phyloP scores from a whole-genome alignment of 1,284 basidiomycete species.

The Moesziomyces sp. region DNA sequence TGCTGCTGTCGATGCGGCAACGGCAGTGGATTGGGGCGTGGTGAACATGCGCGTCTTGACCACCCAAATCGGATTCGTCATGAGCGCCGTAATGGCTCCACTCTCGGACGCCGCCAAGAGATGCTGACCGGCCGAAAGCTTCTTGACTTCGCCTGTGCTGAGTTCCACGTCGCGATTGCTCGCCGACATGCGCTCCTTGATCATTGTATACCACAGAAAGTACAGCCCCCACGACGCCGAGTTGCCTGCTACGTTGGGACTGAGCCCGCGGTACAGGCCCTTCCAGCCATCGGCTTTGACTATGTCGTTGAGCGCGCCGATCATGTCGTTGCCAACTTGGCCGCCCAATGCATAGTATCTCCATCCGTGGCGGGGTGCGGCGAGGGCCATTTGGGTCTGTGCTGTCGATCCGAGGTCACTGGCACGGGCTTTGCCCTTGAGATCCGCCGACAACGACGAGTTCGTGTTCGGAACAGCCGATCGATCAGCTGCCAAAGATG shows the following conservation, averaged over 20 bases:
- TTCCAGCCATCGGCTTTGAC: slow-evolving; percentile 80
- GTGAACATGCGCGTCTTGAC: slow-evolving; percentile 98
- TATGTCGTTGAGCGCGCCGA: slow-evolving; percentile 77
- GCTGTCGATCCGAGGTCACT: slow-evolving; percentile 1
- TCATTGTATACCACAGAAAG: slow-evolving; percentile 97
- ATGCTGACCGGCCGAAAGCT: slow-evolving; percentile 81
- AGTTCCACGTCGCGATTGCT: slow-evolving; percentile 15
- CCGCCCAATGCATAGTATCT: slow-evolving; percentile 55
- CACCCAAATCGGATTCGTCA: slow-evolving; percentile 99
- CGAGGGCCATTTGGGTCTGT: neutral
- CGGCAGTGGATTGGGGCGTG: slow-evolving; percentile 71
- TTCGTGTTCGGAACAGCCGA: neutral
- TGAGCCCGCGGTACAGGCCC: slow-evolving; percentile 89
- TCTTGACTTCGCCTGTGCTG: slow-evolving; percentile 17
- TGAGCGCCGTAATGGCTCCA: slow-evolving; percentile 87
- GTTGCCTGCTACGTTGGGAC: slow-evolving; percentile 92
- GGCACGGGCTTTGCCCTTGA: slow-evolving; percentile 37
- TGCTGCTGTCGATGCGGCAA: slow-evolving; percentile 4
- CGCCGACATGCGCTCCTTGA: slow-evolving; percentile 75
- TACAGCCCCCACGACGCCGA: slow-evolving; percentile 98
- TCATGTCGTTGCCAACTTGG: slow-evolving; percentile 77
- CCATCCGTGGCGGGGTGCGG: slow-evolving; percentile 25
- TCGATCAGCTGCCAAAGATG: slow-evolving; percentile 4
- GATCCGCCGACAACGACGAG: neutral
- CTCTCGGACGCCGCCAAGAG: slow-evolving; percentile 92